A percentile compares a stretch with the other conserved stretches of the same genome.
Conservation (phyloP, 2,329 filamentous ascomycete species). For the Colletotrichum sp. region DNA sequence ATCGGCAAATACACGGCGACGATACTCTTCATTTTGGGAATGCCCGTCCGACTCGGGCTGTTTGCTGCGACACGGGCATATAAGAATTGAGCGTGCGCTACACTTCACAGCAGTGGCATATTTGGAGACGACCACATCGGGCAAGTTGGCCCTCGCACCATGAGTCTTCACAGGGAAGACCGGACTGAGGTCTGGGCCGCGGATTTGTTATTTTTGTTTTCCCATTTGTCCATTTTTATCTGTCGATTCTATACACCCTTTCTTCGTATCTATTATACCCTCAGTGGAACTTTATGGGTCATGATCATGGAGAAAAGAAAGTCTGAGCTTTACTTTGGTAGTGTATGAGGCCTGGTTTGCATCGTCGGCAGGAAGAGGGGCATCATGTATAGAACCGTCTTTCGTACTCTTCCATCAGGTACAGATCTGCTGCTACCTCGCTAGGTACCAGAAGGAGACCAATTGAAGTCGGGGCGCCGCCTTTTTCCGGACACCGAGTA, state of each 20-base stretch:
- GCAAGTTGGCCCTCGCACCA: background rate
- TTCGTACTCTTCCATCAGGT: background rate
- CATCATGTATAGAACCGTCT: background rate
- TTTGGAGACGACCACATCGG: background rate
- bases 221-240: background rate
- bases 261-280: conserved; percentile 19
- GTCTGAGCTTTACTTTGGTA: background rate
- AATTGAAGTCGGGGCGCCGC: background rate
- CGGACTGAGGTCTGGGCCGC: background rate
- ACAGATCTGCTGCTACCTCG: conserved; percentile 6
- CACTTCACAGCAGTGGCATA: background rate
- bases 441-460: background rate
- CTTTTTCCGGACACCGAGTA: background rate
- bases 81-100: background rate
- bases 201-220: background rate
- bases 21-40: background rate
- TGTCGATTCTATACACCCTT: background rate
- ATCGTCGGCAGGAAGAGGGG: background rate
- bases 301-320: conserved; percentile 10
- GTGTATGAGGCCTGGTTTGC: background rate
- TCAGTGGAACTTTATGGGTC: conserved; percentile 6
- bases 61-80: background rate
- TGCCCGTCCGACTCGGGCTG: background rate
- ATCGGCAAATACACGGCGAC: conserved; percentile 13
- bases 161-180: background rate